A percentile compares a stretch with the other conserved stretches of the same genome.
Evolutionary conservation across 768 basidiomycete species (phyloP).

Genomic region (Rhodocollybia butyracea): DNA sequence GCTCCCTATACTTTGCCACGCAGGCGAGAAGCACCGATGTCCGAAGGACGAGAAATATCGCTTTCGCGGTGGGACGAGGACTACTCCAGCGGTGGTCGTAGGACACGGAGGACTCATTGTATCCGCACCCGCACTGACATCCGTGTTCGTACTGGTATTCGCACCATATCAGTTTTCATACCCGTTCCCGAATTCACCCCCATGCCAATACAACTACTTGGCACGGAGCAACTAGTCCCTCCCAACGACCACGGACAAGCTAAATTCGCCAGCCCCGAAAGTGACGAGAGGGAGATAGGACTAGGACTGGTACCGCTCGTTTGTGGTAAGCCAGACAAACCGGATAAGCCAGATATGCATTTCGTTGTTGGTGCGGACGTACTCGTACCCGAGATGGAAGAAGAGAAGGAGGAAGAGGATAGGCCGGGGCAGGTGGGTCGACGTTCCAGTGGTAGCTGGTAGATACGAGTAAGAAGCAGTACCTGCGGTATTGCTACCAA

Average conservation of each 20-base stretch:
- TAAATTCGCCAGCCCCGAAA: constrained; percentile 9
- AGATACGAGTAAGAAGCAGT: background rate
- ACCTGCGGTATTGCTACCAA: background rate
- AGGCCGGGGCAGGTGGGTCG: constrained; percentile 3
- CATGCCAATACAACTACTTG: constrained; percentile 24
- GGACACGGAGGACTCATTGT: background rate
- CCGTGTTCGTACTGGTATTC: constrained; percentile 19
- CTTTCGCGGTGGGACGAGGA: constrained; percentile 39
- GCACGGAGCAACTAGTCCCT: constrained; percentile 16
- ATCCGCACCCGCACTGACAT: constrained; percentile 15
- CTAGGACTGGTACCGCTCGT: background rate
- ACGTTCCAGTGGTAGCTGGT: constrained; percentile 6
- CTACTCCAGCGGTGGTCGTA: constrained; percentile 19
- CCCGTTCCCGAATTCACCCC: no score
- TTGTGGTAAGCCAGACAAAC: background rate
- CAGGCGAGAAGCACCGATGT: constrained; percentile 54
- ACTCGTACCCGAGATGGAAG: constrained; percentile 3
- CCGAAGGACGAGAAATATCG: constrained; percentile 80
- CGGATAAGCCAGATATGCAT: background rate
- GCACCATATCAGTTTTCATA: no score
- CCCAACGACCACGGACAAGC: constrained; percentile 22
- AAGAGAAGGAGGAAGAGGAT: background rate
- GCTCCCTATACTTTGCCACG: constrained; percentile 32
- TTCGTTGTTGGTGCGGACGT: background rate
- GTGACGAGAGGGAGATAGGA: background rate